Evolutionary conservation across 2,329 filamentous ascomycete genomes (phyloP).

Genomic region (Lecanicillium sp.): DNA sequence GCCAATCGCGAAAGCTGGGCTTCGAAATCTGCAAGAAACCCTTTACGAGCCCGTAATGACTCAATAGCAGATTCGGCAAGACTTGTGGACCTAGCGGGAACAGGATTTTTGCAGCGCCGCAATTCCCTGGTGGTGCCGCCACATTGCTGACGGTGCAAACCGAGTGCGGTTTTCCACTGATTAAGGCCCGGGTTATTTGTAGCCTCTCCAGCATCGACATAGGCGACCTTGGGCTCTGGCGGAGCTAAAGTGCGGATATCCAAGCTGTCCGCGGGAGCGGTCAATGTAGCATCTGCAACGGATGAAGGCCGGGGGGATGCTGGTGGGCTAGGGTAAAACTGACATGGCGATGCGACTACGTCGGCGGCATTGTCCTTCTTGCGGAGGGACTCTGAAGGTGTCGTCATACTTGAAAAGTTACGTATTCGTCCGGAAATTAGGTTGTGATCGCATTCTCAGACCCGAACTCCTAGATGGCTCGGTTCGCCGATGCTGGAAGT

Average conservation of each 20-base stretch:
- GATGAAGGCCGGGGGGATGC: background rate
- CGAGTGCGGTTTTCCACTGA: background rate
- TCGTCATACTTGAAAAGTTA: no score
- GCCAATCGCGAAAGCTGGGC: background rate
- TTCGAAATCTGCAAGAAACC: background rate
- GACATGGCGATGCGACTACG: no score
- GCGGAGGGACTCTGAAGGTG: no score
- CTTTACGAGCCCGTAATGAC: background rate
- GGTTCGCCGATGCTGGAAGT: no score
- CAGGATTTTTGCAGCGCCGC: constrained; percentile 3
- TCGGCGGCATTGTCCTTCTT: no score
- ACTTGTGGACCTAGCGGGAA: background rate
- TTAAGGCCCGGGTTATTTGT: background rate
- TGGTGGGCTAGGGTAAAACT: constrained; percentile 4
- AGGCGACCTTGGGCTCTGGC: background rate
- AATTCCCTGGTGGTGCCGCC: no score
- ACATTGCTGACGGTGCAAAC: background rate
- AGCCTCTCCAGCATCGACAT: background rate
- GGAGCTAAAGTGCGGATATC: background rate
- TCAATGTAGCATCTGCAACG: background rate
- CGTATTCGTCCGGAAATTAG: no score
- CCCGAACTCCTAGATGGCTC: no score
- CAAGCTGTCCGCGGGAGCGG: background rate
- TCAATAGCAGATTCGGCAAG: background rate
- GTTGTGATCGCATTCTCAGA: no score